Evolutionary conservation across 805 yeast genomes (phyloP).

Genomic region (Candida anglica): DNA sequence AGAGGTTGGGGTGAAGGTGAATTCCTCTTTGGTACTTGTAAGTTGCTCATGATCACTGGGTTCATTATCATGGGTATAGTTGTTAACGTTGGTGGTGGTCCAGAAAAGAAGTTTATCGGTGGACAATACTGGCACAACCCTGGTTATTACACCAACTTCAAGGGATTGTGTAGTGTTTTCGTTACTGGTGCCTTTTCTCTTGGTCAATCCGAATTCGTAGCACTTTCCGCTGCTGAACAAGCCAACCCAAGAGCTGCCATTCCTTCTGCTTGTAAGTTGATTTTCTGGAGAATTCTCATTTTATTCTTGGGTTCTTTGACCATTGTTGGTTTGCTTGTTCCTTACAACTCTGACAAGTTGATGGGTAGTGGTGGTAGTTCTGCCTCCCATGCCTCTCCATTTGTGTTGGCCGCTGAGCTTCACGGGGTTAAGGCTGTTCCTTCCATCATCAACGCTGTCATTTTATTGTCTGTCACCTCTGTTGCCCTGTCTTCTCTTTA

Average conservation of each 20-base stretch:
- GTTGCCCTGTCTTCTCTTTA: conserved; percentile 41
- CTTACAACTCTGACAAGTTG: conserved; percentile 15
- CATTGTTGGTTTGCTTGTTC: conserved; percentile 27
- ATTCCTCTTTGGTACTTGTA: conserved; percentile 33
- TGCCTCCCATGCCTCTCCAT: conserved; percentile 37
- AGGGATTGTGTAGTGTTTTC: conserved; percentile 26
- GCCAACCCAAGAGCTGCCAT: conserved; percentile 20
- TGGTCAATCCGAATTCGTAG: conserved; percentile 31
- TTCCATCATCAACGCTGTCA: conserved; percentile 39
- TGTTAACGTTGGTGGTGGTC: conserved; percentile 35
- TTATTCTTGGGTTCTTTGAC: conserved; percentile 24
- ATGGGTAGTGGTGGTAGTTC: conserved; percentile 19
- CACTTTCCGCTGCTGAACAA: conserved; percentile 24
- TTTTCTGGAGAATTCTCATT: conserved; percentile 20
- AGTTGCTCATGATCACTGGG: conserved; percentile 34
- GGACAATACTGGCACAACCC: conserved; percentile 30
- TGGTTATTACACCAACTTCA: conserved; percentile 23
- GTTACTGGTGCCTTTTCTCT: conserved; percentile 30
- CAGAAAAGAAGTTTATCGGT: conserved; percentile 27
- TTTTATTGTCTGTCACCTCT: conserved; percentile 37
- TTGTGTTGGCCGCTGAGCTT: conserved; percentile 37
- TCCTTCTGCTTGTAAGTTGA: conserved; percentile 22
- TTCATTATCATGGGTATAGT: conserved; percentile 39
- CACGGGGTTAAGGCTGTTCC: conserved; percentile 37
- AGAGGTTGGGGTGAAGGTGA: conserved; percentile 46